phyloP scores from a whole-genome alignment of 306 rosid species.

The Nissolia schottii region DNA sequence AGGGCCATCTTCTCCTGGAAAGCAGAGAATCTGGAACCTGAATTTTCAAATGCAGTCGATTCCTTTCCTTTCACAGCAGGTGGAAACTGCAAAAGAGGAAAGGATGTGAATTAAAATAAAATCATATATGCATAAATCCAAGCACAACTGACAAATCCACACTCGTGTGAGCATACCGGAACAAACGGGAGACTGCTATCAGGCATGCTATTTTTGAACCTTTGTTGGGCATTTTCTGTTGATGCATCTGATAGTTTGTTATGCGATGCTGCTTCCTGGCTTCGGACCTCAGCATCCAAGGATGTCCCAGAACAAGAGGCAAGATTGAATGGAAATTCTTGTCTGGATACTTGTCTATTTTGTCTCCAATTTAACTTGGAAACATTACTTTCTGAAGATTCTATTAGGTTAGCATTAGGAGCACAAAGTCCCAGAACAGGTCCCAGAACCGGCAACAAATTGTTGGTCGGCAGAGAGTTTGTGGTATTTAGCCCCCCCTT shows the following conservation, averaged over 20 bases:
- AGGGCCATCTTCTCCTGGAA: slow-evolving; percentile 74
- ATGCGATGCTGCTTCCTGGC: slow-evolving; percentile 45
- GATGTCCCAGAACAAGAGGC: slow-evolving; percentile 60
- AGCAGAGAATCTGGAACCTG: slow-evolving; percentile 47
- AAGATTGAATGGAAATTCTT: slow-evolving; percentile 91
- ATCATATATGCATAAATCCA: slow-evolving; percentile 10
- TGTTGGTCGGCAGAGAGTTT: slow-evolving; percentile 40
- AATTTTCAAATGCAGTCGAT: slow-evolving; percentile 44
- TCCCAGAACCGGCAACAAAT: slow-evolving; percentile 87
- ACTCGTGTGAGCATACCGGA: slow-evolving; percentile 43
- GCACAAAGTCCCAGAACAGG: slow-evolving; percentile 97
- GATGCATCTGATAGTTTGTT: slow-evolving; percentile 47
- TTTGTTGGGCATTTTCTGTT: slow-evolving; percentile 46
- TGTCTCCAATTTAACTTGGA: slow-evolving; percentile 68
- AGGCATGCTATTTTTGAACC: slow-evolving; percentile 48
- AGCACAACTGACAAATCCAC: slow-evolving; percentile 6
- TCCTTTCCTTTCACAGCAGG: slow-evolving; percentile 45
- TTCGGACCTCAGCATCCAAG: slow-evolving; percentile 52
- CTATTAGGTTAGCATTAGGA: slow-evolving; percentile 69
- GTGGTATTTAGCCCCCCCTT: slow-evolving; percentile 37
- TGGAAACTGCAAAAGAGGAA: slow-evolving; percentile 42
- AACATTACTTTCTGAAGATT: slow-evolving; percentile 52
- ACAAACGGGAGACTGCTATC: slow-evolving; percentile 55
- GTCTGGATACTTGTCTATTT: slow-evolving; percentile 55
- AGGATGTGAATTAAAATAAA: slow-evolving; percentile 22